These are phyloP conservation scores for Rubroboletus satanas DNA, from an alignment of 768 basidiomycete genomes.

Conservation along the genomic window DNA sequence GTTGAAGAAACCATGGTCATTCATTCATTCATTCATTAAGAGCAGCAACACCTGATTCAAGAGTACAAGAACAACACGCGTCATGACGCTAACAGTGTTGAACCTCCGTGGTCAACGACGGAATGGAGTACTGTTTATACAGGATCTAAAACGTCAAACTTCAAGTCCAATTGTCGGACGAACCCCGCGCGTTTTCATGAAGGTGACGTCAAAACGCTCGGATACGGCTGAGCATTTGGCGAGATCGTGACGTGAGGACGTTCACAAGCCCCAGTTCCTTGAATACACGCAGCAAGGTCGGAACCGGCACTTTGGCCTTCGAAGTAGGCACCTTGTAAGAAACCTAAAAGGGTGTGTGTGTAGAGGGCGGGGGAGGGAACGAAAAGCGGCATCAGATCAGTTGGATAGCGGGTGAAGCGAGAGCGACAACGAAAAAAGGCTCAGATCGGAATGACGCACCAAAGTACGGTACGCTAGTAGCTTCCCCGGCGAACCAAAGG, in stretches of 20 bases:
- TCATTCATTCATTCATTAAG: no score
- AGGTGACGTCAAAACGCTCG: constrained; percentile 8
- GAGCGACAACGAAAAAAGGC: neutral
- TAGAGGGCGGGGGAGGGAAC: neutral
- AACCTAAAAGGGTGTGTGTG: constrained; percentile 33
- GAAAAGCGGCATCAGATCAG: neutral
- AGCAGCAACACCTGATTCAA: no score
- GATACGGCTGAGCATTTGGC: constrained; percentile 33
- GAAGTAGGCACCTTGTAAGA: constrained; percentile 54
- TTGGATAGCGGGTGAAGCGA: neutral
- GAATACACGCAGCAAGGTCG: constrained; percentile 41
- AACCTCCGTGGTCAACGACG: no score
- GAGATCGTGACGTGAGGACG: constrained; percentile 27
- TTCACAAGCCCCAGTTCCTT: constrained; percentile 19
- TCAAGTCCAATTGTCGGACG: neutral
- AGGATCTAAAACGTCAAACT: no score
- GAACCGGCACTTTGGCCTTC: constrained; percentile 45
- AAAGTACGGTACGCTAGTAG: constrained; percentile 53
- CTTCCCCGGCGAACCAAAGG: constrained; percentile 64
- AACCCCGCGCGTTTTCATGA: neutral
- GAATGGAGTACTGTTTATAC: no score
- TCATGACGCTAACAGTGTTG: no score
- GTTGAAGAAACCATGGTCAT: no score
- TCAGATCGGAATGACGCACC: constrained; percentile 35
- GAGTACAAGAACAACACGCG: no score